Conservation (phyloP, 2,329 filamentous ascomycete species). For the Aspergillus hiratsukae region DNA sequence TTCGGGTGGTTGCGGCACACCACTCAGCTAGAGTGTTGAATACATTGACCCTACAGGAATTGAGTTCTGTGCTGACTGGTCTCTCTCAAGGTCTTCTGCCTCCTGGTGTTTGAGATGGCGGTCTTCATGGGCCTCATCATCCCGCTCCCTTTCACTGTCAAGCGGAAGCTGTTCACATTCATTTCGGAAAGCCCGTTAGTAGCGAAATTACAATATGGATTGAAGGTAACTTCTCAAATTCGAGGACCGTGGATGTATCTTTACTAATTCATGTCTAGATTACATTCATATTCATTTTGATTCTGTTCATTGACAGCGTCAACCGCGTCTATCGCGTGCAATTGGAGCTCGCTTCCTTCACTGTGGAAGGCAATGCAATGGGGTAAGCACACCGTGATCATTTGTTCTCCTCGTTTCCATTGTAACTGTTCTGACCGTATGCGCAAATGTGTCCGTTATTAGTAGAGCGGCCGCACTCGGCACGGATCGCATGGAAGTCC, state of each 20-base stretch:
- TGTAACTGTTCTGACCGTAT: not conserved
- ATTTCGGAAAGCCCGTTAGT: slow-evolving; percentile 82
- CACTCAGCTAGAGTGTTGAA: not conserved
- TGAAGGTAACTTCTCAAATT: slow-evolving; percentile 61
- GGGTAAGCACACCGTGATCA: slow-evolving; percentile 43
- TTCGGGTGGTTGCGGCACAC: slow-evolving; percentile 5
- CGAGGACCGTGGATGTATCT: not conserved
- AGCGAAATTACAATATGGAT: slow-evolving; percentile 91
- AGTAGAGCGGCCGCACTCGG: slow-evolving; percentile 69
- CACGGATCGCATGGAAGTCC: slow-evolving; percentile 93
- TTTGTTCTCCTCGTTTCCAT: slow-evolving; percentile 9
- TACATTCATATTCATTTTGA: slow-evolving; percentile 97
- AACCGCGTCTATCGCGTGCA: slow-evolving; percentile 95
- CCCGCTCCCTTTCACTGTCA: slow-evolving; percentile 80
- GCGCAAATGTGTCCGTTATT: slow-evolving; percentile 17
- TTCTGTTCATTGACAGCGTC: slow-evolving; percentile 96
- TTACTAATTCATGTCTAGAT: slow-evolving; percentile 52
- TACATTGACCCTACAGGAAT: not conserved
- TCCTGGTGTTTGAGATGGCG: slow-evolving; percentile 48
- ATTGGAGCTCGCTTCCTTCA: slow-evolving; percentile 71
- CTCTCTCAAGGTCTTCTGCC: slow-evolving; percentile 43
- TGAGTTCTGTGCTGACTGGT: not conserved
- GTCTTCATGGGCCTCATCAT: slow-evolving; percentile 54
- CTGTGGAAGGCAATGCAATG: slow-evolving; percentile 54
- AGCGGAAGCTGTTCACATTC: slow-evolving; percentile 89